Conservation (phyloP, 1,284 basidiomycete genomes). For the Lignosus rhinocerotis region DNA sequence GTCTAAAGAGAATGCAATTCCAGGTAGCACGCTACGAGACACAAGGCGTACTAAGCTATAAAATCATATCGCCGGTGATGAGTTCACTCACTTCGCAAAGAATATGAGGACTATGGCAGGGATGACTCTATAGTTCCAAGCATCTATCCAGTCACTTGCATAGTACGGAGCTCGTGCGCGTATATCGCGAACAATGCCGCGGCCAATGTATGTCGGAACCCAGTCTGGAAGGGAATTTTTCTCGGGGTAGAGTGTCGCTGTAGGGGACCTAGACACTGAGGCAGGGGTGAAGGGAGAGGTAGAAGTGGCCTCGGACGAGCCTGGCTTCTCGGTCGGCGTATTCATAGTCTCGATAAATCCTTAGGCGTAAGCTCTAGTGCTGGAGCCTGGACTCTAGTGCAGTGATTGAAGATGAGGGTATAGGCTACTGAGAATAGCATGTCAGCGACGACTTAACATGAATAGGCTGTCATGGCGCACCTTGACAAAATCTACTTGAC, state of each 20-base stretch:
- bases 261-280: constrained; percentile 24
- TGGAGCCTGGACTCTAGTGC: too few relatives aligned
- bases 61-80: neutral
- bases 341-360: neutral
- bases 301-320: neutral
- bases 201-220: constrained; percentile 43
- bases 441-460: too few relatives aligned
- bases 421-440: too few relatives aligned
- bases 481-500: too few relatives aligned
- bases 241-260: constrained; percentile 23
- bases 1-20: constrained; percentile 91
- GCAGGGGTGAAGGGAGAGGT: neutral
- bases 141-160: constrained; percentile 83
- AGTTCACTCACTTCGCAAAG: constrained; percentile 67
- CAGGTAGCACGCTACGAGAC: constrained; percentile 71
- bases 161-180: constrained; percentile 80
- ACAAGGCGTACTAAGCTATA: neutral
- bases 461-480: too few relatives aligned
- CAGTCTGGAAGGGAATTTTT: constrained; percentile 11
- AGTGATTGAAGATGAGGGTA: too few relatives aligned
- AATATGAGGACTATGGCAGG: constrained; percentile 78
- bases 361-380: neutral
- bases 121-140: constrained; percentile 84
- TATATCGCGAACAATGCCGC: constrained; percentile 82
- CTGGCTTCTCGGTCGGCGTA: neutral